phyloP scores from a whole-genome alignment of 305 asterid genomes.

The Stenogyne calaminthoides region DNA sequence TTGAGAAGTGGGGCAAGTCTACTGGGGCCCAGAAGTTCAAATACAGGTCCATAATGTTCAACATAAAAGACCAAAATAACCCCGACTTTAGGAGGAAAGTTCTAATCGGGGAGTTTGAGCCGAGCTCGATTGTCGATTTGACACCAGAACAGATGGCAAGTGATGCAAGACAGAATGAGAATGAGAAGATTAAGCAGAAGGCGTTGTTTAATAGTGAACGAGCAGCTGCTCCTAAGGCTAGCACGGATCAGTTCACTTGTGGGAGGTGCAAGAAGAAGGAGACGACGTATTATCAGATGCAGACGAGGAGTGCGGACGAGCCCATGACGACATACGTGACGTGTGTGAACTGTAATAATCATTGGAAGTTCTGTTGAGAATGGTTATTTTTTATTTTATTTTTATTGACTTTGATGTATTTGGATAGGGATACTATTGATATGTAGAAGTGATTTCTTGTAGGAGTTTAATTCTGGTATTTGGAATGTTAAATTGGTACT shows the following conservation, averaged over 20 bases:
- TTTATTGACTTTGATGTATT: constrained; percentile 6
- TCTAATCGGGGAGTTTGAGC: constrained; percentile 59
- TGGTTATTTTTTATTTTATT: constrained; percentile 27
- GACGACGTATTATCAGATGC: constrained; percentile 80
- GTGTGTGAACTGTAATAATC: constrained; percentile 75
- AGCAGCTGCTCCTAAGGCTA: constrained; percentile 67
- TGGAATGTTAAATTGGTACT: not conserved
- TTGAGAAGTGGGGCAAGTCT: constrained; percentile 82
- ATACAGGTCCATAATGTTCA: constrained; percentile 86
- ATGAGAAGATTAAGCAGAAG: constrained; percentile 73
- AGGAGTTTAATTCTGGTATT: constrained; percentile 10
- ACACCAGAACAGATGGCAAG: constrained; percentile 93
- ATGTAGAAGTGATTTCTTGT: constrained; percentile 26
- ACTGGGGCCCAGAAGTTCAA: constrained; percentile 74
- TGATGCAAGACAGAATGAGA: constrained; percentile 68
- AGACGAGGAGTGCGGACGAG: constrained; percentile 92
- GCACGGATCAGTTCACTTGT: constrained; percentile 75
- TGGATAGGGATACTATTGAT: constrained; percentile 21
- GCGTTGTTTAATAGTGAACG: constrained; percentile 79
- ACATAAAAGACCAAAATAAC: constrained; percentile 74
- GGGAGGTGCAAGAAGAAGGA: constrained; percentile 68
- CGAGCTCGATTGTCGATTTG: constrained; percentile 47
- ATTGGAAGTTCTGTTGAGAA: constrained; percentile 77
- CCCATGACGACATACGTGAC: constrained; percentile 92
- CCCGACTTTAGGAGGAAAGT: constrained; percentile 88